phyloP scores from a whole-genome alignment of 768 basidiomycete genomes.

The Auriscalpium orientale region DNA sequence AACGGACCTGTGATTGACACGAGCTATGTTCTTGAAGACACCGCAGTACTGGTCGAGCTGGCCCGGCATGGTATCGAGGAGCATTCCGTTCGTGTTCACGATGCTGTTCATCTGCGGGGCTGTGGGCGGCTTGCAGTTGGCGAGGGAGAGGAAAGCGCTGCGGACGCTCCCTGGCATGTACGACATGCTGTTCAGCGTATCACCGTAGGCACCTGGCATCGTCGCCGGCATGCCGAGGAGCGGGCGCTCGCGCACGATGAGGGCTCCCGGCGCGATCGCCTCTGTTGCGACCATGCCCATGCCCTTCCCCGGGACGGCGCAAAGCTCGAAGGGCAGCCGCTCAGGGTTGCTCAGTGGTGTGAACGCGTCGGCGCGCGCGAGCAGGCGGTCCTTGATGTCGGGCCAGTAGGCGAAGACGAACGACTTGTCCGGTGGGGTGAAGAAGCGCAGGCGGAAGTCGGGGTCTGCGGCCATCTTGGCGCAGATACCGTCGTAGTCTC shows the following conservation, averaged over 20 bases:
- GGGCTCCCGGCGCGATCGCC: constrained; percentile 23
- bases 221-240: constrained; percentile 22
- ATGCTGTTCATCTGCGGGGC: constrained; percentile 5
- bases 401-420: no score
- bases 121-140: constrained; percentile 2
- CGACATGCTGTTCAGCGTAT: neutral
- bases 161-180: neutral
- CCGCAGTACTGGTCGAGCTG: constrained; percentile 16
- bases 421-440: no score
- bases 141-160: neutral
- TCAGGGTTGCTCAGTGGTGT: no score
- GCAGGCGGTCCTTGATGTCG: no score
- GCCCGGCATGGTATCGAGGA: constrained; percentile 3
- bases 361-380: no score
- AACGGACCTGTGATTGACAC: constrained; percentile 17
- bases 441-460: no score
- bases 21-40: constrained; percentile 16
- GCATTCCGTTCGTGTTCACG: constrained; percentile 6
- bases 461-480: no score
- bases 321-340: neutral
- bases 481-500: no score
- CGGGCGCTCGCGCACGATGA: constrained; percentile 32
- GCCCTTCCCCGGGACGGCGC: constrained; percentile 17
- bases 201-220: constrained; percentile 4
- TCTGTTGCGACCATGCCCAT: constrained; percentile 27